phyloP scores from a whole-genome alignment of 495 filamentous ascomycete species.

The Penicillium fimorum region DNA sequence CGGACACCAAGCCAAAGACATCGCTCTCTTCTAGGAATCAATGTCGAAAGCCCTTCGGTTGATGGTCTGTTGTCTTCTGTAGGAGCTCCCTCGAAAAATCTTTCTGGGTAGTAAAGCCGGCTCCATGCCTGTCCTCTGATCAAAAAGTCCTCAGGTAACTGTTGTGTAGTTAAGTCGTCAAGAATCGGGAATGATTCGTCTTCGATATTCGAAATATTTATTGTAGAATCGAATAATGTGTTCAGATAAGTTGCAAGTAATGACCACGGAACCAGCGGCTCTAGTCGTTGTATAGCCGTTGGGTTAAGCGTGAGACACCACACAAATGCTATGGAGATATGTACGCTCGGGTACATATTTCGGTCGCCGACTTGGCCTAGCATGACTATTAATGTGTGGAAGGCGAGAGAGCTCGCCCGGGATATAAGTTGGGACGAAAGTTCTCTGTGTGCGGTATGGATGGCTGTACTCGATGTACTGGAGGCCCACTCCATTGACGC shows the following conservation, averaged over 20 bases:
- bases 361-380: slow-evolving; percentile 59
- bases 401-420: slow-evolving; percentile 44
- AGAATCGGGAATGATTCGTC: slow-evolving; percentile 49
- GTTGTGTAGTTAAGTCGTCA: slow-evolving; percentile 51
- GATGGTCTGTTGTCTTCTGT: slow-evolving; percentile 74
- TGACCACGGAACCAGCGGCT: slow-evolving; percentile 65
- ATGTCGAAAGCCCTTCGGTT: neutral
- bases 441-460: slow-evolving; percentile 1
- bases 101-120: slow-evolving; percentile 62
- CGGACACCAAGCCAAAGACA: slow-evolving; percentile 4
- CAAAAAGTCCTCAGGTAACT: slow-evolving; percentile 79
- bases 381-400: slow-evolving; percentile 51
- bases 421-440: slow-evolving; percentile 22
- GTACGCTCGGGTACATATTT: slow-evolving; percentile 64
- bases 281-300: slow-evolving; percentile 51
- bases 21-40: neutral
- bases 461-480: neutral
- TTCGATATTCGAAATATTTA: slow-evolving; percentile 47
- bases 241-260: slow-evolving; percentile 63
- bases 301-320: slow-evolving; percentile 54
- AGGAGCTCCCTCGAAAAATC: slow-evolving; percentile 67
- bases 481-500: slow-evolving; percentile 23
- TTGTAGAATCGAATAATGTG: slow-evolving; percentile 49
- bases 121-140: slow-evolving; percentile 75
- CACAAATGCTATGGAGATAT: slow-evolving; percentile 69